Base-by-base conservation (phyloP, 2,329 filamentous ascomycete genomes). In the Fonsecaea nubica region DNA sequence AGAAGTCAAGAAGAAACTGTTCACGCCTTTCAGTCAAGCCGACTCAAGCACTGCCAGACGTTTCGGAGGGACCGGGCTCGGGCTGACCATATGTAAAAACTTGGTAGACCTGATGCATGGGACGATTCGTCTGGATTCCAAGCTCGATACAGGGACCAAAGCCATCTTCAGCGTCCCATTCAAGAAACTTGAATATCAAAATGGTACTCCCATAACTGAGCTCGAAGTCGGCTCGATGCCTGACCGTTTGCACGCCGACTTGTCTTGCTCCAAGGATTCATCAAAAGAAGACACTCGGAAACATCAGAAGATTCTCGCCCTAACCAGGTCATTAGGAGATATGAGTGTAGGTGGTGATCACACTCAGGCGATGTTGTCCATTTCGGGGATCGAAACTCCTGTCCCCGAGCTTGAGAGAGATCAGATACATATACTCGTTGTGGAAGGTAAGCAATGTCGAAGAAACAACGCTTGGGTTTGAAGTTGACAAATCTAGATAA, bases 1-100 rank as follows among this genome's bases (percentile, higher is more conserved):
- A 56, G 89, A 92, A 63, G 90, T 93, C 4, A 85, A 87, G 18
- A 88, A 88, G 73, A 85, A 85, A 42, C 81, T 94, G 0, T 95
- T 94, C 78, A 89, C 90, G 70, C 91, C 92, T 0, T 95, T 94
- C 76, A 91, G 88, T 67, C 92, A 95, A 76, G 91, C 91, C 4
- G 92, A 94, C 74, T 87, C 90, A 0, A 93, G 90, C 3, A 93
- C 91, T 0, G 90, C 91, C 18, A 83, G 91, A 61, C 85, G 88
- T n/a, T 93, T 92, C 75, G 90, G 90, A 45, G 91, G 91, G 0
- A 93, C 91, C 0, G 91, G 91, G 0, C 79, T 94, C 0, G 92
- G 92, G 0, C 78, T 94, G 68, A 92, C 90, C 1, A 94, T 94
- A 71, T 91, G 88, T 79, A 93, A 93, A 77, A 92, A 92, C 45